Conservation (phyloP, 2,329 filamentous ascomycete species). For the Polytolypa hystricis region DNA sequence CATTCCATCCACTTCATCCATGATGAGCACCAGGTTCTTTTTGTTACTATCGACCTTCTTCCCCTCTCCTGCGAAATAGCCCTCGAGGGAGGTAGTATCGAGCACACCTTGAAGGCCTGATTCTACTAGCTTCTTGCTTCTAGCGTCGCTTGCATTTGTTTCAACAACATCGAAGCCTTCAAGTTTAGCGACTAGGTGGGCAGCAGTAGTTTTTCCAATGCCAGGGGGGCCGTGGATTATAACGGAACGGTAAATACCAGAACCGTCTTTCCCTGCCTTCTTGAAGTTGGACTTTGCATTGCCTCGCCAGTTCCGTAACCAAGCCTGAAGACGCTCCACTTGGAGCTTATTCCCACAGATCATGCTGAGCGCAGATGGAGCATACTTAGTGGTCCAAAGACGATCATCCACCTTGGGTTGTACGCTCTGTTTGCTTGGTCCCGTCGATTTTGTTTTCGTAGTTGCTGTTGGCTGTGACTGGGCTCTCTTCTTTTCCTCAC, state of each 20-base stretch:
- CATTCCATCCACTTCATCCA: conserved; percentile 99
- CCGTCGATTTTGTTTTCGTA: conserved; percentile 22
- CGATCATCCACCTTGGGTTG: conserved; percentile 41
- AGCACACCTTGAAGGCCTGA: conserved; percentile 77
- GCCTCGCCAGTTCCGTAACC: conserved; percentile 74
- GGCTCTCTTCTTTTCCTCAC: conserved; percentile 52
- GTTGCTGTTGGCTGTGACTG: conserved; percentile 41
- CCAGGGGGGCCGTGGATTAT: conserved; percentile 93
- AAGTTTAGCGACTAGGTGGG: conserved; percentile 83
- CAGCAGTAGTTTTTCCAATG: conserved; percentile 94
- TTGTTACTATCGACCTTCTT: conserved; percentile 69
- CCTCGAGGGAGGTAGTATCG: conserved; percentile 83
- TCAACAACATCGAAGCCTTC: conserved; percentile 91
- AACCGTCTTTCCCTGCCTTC: conserved; percentile 70
- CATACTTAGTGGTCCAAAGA: conserved; percentile 92
- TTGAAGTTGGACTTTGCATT: conserved; percentile 72
- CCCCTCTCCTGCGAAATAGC: conserved; percentile 77
- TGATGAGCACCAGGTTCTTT: conserved; percentile 91
- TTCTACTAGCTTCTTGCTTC: conserved; percentile 94
- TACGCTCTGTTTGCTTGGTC: not conserved
- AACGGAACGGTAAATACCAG: conserved; percentile 73
- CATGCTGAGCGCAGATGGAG: conserved; percentile 69
- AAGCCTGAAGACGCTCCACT: conserved; percentile 80
- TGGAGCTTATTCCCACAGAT: conserved; percentile 90
- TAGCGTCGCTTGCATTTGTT: conserved; percentile 87